Percentiles rank a stretch among this genome's conserved stretches.
phyloP scores from a whole-genome alignment of 306 rosid genomes.

The Sicyos edulis region DNA sequence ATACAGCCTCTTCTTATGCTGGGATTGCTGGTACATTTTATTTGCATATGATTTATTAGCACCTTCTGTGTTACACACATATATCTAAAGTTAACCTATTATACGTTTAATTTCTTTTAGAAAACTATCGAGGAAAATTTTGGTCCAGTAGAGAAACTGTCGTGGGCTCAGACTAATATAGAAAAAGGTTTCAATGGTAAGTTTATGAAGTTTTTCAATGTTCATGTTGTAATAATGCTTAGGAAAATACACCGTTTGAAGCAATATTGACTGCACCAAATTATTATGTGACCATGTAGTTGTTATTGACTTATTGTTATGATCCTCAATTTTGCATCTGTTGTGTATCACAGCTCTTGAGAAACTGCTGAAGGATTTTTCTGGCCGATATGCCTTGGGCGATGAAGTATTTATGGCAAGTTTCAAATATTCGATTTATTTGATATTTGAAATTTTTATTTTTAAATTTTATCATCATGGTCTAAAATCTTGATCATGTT shows the following conservation, averaged over 20 bases:
- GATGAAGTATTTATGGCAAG: slow-evolving; percentile 39
- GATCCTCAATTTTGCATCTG: slow-evolving; percentile 9
- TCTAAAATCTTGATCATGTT: background rate
- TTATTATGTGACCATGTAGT: background rate
- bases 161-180: slow-evolving; percentile 28
- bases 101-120: slow-evolving; percentile 19
- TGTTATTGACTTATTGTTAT: no score
- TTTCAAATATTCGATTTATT: slow-evolving; percentile 9
- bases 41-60: slow-evolving; percentile 13
- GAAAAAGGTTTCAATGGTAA: slow-evolving; percentile 38
- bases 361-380: slow-evolving; percentile 33
- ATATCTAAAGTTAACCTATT: background rate
- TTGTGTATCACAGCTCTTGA: slow-evolving; percentile 36
- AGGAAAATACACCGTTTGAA: background rate
- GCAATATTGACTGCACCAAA: background rate
- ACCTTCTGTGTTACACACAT: slow-evolving; percentile 9
- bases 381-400: slow-evolving; percentile 34
- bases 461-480: background rate
- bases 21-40: slow-evolving; percentile 34
- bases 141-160: slow-evolving; percentile 27
- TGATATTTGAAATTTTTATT: background rate
- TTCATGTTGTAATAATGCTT: slow-evolving; percentile 2
- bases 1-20: slow-evolving; percentile 39
- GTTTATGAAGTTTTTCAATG: background rate
- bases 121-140: slow-evolving; percentile 21